These are phyloP conservation scores for Bipolaris cookei DNA, from an alignment of 2,329 filamentous ascomycete species.

Conservation along the genomic window DNA sequence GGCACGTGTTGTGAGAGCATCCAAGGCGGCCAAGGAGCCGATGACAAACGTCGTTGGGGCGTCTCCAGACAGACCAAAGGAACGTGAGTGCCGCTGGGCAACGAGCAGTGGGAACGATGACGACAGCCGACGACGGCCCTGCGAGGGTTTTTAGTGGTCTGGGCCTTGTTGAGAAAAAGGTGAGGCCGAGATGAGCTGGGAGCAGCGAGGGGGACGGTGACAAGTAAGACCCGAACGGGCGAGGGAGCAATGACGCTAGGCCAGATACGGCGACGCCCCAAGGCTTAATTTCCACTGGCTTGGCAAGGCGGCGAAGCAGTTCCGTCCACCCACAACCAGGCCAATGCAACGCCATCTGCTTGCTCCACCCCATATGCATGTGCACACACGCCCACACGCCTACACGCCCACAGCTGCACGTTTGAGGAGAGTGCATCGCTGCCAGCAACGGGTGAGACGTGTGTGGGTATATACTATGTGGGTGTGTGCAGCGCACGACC, in stretches of 20 bases:
- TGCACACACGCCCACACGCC: too few relatives aligned
- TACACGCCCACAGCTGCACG: too few relatives aligned
- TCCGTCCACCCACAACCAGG: slow-evolving; percentile 9
- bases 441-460: slow-evolving; percentile 4
- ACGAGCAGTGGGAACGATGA: slow-evolving; percentile 9
- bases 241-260: too few relatives aligned
- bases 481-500: slow-evolving; percentile 1
- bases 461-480: slow-evolving; percentile 4
- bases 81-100: neutral
- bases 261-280: neutral
- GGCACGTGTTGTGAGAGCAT: slow-evolving; percentile 22
- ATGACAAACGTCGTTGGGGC: neutral
- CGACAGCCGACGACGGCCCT: slow-evolving; percentile 11
- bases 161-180: slow-evolving; percentile 14
- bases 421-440: slow-evolving; percentile 7
- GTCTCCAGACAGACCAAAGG: neutral
- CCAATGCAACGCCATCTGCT: too few relatives aligned
- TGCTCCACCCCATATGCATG: too few relatives aligned
- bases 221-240: slow-evolving; percentile 16
- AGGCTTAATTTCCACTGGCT: slow-evolving; percentile 29
- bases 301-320: slow-evolving; percentile 19
- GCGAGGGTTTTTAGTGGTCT: slow-evolving; percentile 5
- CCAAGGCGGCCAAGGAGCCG: slow-evolving; percentile 15
- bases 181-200: slow-evolving; percentile 34
- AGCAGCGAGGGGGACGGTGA: slow-evolving; percentile 7